phyloP scores from a whole-genome alignment of 257 asterid genomes.

The Knoxia roxburghii region DNA sequence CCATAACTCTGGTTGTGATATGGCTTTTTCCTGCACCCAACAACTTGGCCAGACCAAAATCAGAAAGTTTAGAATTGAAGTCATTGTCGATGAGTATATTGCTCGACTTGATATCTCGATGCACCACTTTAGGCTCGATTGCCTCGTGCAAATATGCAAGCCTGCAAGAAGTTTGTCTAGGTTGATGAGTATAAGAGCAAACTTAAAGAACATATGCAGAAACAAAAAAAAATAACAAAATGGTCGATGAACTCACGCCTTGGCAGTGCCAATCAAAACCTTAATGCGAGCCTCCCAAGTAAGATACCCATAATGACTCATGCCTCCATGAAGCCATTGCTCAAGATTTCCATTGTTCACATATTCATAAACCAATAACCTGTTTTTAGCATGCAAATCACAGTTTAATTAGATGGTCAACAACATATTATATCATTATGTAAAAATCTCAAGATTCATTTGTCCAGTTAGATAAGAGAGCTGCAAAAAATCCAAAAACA shows the following conservation, averaged over 20 bases:
- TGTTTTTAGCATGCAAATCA: constrained; percentile 17
- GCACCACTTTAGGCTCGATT: constrained; percentile 84
- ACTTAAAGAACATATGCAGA: not conserved
- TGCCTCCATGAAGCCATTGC: constrained; percentile 76
- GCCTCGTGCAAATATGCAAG: constrained; percentile 83
- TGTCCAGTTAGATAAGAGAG: not conserved
- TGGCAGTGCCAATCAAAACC: constrained; percentile 51
- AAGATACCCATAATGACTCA: constrained; percentile 43
- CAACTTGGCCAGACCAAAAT: constrained; percentile 88
- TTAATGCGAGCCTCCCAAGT: constrained; percentile 63
- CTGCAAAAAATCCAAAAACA: not conserved
- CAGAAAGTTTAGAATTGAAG: constrained; percentile 79
- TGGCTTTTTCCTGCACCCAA: constrained; percentile 77
- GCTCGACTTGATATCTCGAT: constrained; percentile 79
- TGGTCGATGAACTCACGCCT: constrained; percentile 27
- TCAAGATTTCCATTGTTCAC: constrained; percentile 83
- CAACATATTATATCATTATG: too few species aligned
- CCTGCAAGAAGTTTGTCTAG: constrained; percentile 31
- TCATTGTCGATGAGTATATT: constrained; percentile 74
- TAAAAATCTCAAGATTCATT: not conserved
- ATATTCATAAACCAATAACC: constrained; percentile 76
- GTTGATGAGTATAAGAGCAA: constrained; percentile 6
- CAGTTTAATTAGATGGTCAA: too few species aligned
- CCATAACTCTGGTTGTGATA: constrained; percentile 86
- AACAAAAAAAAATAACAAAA: not conserved